Evolutionary conservation across 1,284 basidiomycete species (phyloP).

Genomic region (Heterobasidion parviporum): DNA sequence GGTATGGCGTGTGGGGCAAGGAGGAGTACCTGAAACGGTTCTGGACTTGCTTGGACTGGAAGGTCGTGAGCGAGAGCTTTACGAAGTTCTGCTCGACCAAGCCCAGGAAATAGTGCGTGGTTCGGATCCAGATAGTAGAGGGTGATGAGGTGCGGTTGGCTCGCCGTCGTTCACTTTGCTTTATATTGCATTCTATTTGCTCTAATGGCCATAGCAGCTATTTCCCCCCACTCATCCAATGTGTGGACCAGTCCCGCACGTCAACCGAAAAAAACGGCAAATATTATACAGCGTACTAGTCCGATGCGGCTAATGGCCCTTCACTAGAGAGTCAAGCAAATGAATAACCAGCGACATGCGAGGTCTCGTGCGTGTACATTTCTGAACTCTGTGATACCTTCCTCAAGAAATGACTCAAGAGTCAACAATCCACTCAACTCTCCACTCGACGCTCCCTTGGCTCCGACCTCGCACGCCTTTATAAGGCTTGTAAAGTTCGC

Average conservation of each 20-base stretch:
- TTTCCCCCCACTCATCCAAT: background rate
- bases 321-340: too few relatives aligned
- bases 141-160: background rate
- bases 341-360: too few relatives aligned
- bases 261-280: background rate
- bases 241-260: background rate
- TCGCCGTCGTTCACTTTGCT: background rate
- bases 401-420: background rate
- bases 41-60: constrained; percentile 88
- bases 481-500: constrained; percentile 70
- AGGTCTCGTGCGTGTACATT: too few relatives aligned
- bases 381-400: too few relatives aligned
- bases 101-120: too few relatives aligned
- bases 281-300: too few relatives aligned
- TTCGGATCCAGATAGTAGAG: too few relatives aligned
- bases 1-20: constrained; percentile 93
- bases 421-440: constrained; percentile 10
- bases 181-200: background rate
- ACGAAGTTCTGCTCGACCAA: background rate
- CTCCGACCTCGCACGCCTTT: constrained; percentile 55
- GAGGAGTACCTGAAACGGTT: constrained; percentile 86
- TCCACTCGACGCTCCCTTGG: constrained; percentile 13
- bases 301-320: too few relatives aligned
- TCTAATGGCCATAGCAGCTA: background rate
- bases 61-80: constrained; percentile 35